Evolutionary conservation across 1,139 yeast genomes (phyloP), one percentile per base, ranked within the genome.

Genomic region (Saccharomyces uvarum): DNA sequence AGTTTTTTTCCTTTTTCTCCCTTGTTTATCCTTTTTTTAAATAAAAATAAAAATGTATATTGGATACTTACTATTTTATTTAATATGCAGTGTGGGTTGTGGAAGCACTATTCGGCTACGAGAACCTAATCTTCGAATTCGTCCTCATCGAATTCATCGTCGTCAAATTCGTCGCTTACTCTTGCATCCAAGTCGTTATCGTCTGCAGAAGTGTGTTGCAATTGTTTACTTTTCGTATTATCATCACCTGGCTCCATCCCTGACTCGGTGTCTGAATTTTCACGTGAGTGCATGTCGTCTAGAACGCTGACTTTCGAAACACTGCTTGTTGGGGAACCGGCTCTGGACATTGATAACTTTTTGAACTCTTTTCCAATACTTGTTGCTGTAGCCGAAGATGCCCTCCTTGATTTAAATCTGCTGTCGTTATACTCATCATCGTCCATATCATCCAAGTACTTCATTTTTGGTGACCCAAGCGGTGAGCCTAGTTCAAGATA

Each of bases 401-500:
- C 44, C 19, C 44, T 38, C 44, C 44, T 38, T 3, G 44, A 38
- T 24, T 32, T 24, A 14, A 42, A 19, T 51, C 44, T 16, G 33
- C 50, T 26, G 19, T 47, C 7, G 50, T 32, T 21, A 38, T 16
- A 38, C n/a, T 38, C 44, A 4, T 38, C 13, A 38, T 38, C 44
- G 19, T 38, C 24, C 44, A 38, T 38, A 16, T 16, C 44, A 5
- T 38, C 44, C 21, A 38, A 19, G 13, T 53, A 53, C 27, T 48
- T 50, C 49, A 62, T 41, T 19, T 53, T 58, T 4, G 72, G 71
- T 2, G 71, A 68, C 4, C 66, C 60, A 28, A 68, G 55, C 3
- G 71, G 71, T 0, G 72, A 68, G 1, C 71, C 71, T 27, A 69
- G 56, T 27, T 64, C 63, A 27, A 69, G 59, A 51, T 69, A 69